phyloP scores from a whole-genome alignment of 495 filamentous ascomycete species.

The Cladorrhinum samala region DNA sequence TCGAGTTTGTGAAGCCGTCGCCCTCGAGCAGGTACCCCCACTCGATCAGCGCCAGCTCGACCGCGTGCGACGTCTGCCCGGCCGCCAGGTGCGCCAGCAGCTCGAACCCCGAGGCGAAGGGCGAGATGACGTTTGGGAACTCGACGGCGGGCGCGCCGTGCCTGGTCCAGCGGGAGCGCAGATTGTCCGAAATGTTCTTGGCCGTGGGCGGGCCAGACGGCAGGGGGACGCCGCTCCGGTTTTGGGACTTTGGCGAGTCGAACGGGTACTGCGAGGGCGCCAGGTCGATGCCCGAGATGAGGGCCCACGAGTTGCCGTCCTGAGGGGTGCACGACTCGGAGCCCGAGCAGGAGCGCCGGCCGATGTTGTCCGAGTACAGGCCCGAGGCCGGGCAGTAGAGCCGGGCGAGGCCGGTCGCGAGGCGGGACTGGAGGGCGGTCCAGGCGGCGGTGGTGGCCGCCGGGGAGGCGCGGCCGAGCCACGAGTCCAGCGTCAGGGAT shows the following conservation, averaged over 20 bases:
- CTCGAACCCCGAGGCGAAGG: conserved; percentile 58
- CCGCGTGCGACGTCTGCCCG: conserved; percentile 37
- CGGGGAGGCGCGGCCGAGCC: too few species aligned
- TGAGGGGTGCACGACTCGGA: conserved; percentile 33
- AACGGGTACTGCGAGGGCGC: conserved; percentile 3
- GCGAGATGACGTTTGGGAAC: conserved; percentile 52
- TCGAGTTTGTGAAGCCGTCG: conserved; percentile 54
- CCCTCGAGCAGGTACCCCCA: conserved; percentile 61
- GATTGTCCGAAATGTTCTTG: conserved; percentile 32
- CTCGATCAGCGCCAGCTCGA: conserved; percentile 51
- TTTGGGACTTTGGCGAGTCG: conserved; percentile 2
- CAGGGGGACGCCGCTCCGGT: background rate
- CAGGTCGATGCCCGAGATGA: conserved; percentile 23
- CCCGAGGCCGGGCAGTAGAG: conserved; percentile 27
- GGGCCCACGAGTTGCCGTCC: conserved; percentile 45
- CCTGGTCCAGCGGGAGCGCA: conserved; percentile 50
- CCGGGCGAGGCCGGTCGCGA: conserved; percentile 21
- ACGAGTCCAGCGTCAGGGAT: too few species aligned
- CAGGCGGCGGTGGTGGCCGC: too few species aligned
- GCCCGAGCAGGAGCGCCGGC: conserved; percentile 16
- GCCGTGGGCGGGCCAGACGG: conserved; percentile 13
- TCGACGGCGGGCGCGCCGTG: conserved; percentile 55
- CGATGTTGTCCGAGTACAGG: conserved; percentile 31
- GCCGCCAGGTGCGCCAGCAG: conserved; percentile 52
- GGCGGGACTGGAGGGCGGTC: conserved; percentile 5